Conservation (phyloP, 768 basidiomycete species). For the Terana coerulea region DNA sequence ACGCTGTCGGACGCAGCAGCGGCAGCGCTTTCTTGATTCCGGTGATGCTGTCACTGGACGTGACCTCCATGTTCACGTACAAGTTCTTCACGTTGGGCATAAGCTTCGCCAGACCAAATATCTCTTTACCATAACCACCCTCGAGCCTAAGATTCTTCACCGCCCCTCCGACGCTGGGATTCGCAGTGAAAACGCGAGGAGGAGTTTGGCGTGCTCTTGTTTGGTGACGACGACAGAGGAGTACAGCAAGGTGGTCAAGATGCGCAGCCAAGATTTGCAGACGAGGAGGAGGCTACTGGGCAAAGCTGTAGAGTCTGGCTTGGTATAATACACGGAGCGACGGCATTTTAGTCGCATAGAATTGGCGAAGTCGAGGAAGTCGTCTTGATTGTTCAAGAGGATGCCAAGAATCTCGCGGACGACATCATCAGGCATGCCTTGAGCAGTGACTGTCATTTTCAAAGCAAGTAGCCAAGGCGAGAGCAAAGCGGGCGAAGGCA, state of each 20-base stretch:
- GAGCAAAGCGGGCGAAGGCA: too few species aligned
- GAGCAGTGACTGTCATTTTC: too few species aligned
- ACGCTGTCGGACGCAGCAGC: not conserved
- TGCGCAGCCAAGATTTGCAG: slow-evolving; percentile 5
- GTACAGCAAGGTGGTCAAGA: not conserved
- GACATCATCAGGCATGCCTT: too few species aligned
- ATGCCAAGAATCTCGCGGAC: too few species aligned
- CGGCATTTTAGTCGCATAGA: too few species aligned
- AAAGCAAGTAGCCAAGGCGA: too few species aligned
- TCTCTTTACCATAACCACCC: not conserved
- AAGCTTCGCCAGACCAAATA: not conserved
- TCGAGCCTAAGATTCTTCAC: not conserved
- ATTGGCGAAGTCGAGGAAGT: too few species aligned
- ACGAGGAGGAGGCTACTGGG: slow-evolving; percentile 7
- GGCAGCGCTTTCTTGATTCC: slow-evolving; percentile 3
- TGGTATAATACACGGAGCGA: too few species aligned
- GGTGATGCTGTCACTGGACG: not conserved
- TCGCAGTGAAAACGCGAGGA: not conserved
- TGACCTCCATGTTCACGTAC: not conserved
- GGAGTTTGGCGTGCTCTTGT: not conserved
- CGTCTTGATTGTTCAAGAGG: too few species aligned
- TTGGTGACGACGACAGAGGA: not conserved
- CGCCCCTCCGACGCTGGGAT: slow-evolving; percentile 1
- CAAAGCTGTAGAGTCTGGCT: too few species aligned
- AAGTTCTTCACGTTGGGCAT: not conserved